phyloP scores from a whole-genome alignment of 441 rosid species.

The Iberis amara region DNA sequence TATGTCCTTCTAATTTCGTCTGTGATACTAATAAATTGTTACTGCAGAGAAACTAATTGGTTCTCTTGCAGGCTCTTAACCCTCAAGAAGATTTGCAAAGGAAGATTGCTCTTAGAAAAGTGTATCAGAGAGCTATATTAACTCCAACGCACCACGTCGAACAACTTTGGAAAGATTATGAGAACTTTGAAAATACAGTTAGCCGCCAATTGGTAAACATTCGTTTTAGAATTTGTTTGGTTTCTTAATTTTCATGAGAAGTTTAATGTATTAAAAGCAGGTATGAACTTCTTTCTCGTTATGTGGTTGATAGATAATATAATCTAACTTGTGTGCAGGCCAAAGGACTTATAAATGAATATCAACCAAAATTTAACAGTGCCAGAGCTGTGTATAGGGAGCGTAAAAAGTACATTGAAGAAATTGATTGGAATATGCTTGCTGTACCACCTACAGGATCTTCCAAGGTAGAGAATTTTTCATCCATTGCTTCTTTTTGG shows the following conservation, averaged over 20 bases:
- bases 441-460: conserved; percentile 85
- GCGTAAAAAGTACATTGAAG: conserved; percentile 86
- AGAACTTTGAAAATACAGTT: conserved; percentile 85
- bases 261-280: conserved; percentile 4
- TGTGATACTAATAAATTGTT: conserved; percentile 15
- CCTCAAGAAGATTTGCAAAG: conserved; percentile 76
- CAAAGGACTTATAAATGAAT: conserved; percentile 83
- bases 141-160: conserved; percentile 89
- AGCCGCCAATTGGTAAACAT: conserved; percentile 78
- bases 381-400: conserved; percentile 94
- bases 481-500: conserved; percentile 21
- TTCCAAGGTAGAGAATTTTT: conserved; percentile 45
- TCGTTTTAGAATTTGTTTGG: neutral
- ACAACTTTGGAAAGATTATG: conserved; percentile 96
- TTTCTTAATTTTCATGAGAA: conserved; percentile 20
- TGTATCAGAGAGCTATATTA: conserved; percentile 79
- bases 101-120: conserved; percentile 74
- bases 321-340: conserved; percentile 55
- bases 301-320: conserved; percentile 22
- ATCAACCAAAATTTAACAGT: conserved; percentile 85
- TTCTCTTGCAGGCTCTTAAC: conserved; percentile 51
- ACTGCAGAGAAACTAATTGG: conserved; percentile 23
- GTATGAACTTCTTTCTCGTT: conserved; percentile 12
- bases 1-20: conserved; percentile 23
- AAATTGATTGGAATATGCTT: conserved; percentile 90